A percentile compares a stretch with the other conserved stretches of the same genome.
Conservation (phyloP, 202 grass and related monocot species). For the Digitaria exilis region DNA sequence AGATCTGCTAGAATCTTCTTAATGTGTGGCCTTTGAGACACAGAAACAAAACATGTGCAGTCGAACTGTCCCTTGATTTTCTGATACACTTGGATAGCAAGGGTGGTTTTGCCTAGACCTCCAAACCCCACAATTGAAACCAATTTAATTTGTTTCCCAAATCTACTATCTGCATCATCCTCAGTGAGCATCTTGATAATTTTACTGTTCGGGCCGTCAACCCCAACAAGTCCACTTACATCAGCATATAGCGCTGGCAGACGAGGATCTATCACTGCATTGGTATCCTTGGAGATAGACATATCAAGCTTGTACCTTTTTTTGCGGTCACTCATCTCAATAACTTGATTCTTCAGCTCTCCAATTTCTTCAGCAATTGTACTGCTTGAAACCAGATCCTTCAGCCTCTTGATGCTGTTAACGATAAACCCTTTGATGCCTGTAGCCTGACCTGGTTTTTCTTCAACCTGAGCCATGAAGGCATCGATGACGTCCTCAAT, state of each 20-base stretch:
- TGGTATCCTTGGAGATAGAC: neutral
- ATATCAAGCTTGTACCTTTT: slow-evolving; percentile 30
- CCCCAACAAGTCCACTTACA: neutral
- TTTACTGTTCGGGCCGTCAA: neutral
- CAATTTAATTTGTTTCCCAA: neutral
- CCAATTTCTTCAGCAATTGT: neutral
- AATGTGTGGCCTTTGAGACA: neutral
- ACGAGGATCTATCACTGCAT: neutral
- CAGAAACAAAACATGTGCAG: neutral
- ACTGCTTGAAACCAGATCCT: neutral
- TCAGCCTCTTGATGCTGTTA: slow-evolving; percentile 6
- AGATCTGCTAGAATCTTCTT: slow-evolving; percentile 27
- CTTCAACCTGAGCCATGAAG: slow-evolving; percentile 6
- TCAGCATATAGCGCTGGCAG: slow-evolving; percentile 8
- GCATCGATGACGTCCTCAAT: slow-evolving; percentile 11
- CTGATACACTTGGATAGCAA: slow-evolving; percentile 23
- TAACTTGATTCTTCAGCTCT: slow-evolving; percentile 19
- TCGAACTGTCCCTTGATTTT: slow-evolving; percentile 19
- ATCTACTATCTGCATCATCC: neutral
- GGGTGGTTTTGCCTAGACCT: slow-evolving; percentile 12
- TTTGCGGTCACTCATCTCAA: slow-evolving; percentile 11
- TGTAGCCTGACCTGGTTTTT: neutral
- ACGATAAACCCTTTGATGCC: slow-evolving; percentile 1
- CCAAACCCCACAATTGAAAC: slow-evolving; percentile 28
- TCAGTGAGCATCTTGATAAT: slow-evolving; percentile 22